These are phyloP conservation scores for Zygosaccharomyces sapae DNA, from an alignment of 1,139 yeast genomes.

Conservation along the genomic window DNA sequence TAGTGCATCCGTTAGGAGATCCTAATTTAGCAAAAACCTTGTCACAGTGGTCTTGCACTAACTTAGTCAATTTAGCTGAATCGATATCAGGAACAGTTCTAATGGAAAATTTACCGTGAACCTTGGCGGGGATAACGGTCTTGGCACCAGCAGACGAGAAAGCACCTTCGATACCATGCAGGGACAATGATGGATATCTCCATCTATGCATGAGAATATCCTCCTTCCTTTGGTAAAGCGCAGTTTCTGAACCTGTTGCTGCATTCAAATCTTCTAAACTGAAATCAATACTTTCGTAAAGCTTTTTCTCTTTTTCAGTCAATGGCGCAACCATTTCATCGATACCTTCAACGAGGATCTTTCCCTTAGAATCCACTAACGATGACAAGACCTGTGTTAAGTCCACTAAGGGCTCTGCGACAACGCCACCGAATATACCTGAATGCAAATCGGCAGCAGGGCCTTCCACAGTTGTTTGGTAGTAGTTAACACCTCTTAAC, in stretches of 20 bases:
- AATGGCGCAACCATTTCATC: slow-evolving; percentile 93
- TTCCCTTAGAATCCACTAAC: slow-evolving; percentile 77
- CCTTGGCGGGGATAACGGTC: slow-evolving; percentile 96
- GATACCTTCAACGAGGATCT: slow-evolving; percentile 81
- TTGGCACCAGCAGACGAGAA: slow-evolving; percentile 93
- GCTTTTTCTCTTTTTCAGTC: slow-evolving; percentile 68
- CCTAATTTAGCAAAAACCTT: slow-evolving; percentile 59
- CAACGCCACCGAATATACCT: slow-evolving; percentile 95
- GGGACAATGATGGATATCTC: slow-evolving; percentile 94
- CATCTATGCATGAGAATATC: slow-evolving; percentile 94
- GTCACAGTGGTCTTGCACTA: slow-evolving; percentile 69
- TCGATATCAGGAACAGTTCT: slow-evolving; percentile 96
- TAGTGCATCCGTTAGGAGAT: slow-evolving; percentile 70
- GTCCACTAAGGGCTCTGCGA: slow-evolving; percentile 98
- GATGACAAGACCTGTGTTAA: slow-evolving; percentile 68
- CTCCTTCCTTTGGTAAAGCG: slow-evolving; percentile 71
- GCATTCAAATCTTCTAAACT: slow-evolving; percentile 78
- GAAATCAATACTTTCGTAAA: slow-evolving; percentile 84
- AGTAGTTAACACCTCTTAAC: slow-evolving; percentile 93
- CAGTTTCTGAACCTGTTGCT: slow-evolving; percentile 84
- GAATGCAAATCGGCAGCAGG: slow-evolving; percentile 98
- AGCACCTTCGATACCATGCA: slow-evolving; percentile 98
- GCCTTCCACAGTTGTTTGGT: slow-evolving; percentile 74
- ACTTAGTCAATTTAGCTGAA: slow-evolving; percentile 67
- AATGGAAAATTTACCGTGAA: slow-evolving; percentile 88